Evolutionary conservation across 129 eudicot species (phyloP), one percentile per base, ranked within the genome.

Genomic region (Apium graveolens): DNA sequence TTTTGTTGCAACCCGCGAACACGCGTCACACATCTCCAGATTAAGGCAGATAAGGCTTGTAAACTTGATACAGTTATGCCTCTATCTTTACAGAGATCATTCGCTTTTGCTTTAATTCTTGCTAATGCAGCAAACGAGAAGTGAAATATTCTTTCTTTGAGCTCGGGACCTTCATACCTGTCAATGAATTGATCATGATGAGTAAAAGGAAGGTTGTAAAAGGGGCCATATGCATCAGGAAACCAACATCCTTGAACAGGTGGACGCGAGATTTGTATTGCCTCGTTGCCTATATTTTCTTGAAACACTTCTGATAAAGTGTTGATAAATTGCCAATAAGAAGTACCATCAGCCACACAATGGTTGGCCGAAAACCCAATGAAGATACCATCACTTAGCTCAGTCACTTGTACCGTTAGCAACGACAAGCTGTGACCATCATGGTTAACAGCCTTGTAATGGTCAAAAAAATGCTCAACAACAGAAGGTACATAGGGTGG

Each of bases 261-360:
- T 0, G 76, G 83, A 7, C 31, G 29, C 31, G 65, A 55, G 31
- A 55, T 55, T 24, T 55, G 1, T 55, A 24, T 24, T 24, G 65
- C 65, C 26, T 55, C 65, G 24, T 24, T 21, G 29, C 11, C 31
- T 8, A 8, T 1, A 7, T 55, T 24, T 26, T 55, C 26, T 24
- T 39, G 73, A 73, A 80, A 85, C n/a, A 83, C 39, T 51, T 86
- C 87, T 0, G 88, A 83, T 75, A 74, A 87, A 0, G 89, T 44
- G 35, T 91, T 88, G 81, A 88, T 81, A 75, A 88, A 88, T 76
- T 86, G 86, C 96, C 92, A 90, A 42, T 20, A 88, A 11, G 93
- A 91, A 26, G 89, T 45, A 3, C 96, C 96, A 51, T 91, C 93
- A 24, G 68, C 87, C 24, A 87, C 73, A 82, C 77, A 69, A 31